These are phyloP conservation scores for Cryptomeria japonica DNA, from an alignment of 75 land plant species.

Conservation along the genomic window DNA sequence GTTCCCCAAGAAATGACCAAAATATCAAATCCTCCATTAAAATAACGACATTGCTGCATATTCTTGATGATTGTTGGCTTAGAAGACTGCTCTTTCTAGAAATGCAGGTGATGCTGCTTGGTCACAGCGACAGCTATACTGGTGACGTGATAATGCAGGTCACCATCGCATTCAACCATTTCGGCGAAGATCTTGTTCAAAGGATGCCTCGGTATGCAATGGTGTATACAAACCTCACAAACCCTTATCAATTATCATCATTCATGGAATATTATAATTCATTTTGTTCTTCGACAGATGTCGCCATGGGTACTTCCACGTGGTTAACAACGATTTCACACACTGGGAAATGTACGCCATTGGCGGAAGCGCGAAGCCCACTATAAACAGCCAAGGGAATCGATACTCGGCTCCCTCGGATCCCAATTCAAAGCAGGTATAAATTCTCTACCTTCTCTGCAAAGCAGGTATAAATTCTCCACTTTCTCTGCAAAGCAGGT, in stretches of 20 bases:
- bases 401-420: conserved; percentile 18
- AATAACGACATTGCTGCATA: neutral
- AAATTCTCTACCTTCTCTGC: neutral
- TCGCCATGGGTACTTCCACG: conserved; percentile 38
- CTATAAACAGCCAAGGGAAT: conserved; percentile 41
- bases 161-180: conserved; percentile 60
- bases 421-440: neutral
- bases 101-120: conserved; percentile 52
- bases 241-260: neutral
- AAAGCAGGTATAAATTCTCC: conserved; percentile 1
- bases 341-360: conserved; percentile 45
- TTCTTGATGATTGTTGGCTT: neutral
- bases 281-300: conserved; percentile 14
- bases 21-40: too few relatives aligned
- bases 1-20: too few relatives aligned
- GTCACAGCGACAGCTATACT: conserved; percentile 34
- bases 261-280: neutral
- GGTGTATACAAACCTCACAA: neutral
- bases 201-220: conserved; percentile 53
- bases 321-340: conserved; percentile 35
- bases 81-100: neutral
- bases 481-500: conserved; percentile 14
- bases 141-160: conserved; percentile 45
- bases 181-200: conserved; percentile 50
- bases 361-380: conserved; percentile 39